Percentiles rank a stretch among this genome's conserved stretches.
phyloP scores from a whole-genome alignment of 306 rosid species.

The Chamaecrista fasciculata region DNA sequence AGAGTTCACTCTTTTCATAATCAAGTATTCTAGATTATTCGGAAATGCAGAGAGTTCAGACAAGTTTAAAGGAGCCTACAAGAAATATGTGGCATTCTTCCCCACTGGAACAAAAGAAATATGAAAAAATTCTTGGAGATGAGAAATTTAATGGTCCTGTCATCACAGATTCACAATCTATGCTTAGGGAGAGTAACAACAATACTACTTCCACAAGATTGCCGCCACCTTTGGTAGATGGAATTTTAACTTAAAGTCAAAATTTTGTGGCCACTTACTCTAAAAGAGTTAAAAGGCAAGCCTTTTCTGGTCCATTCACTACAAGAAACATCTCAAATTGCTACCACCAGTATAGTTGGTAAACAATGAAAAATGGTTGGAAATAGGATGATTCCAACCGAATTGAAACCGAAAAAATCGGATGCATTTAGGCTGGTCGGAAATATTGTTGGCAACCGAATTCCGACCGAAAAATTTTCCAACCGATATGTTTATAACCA shows the following conservation, averaged over 20 bases:
- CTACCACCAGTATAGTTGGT: too few species aligned
- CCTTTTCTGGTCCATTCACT: constrained; percentile 98
- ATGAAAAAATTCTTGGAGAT: constrained; percentile 43
- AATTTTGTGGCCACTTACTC: constrained; percentile 49
- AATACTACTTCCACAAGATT: constrained; percentile 44
- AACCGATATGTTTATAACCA: too few species aligned
- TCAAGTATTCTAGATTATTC: constrained; percentile 43
- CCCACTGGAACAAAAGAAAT: constrained; percentile 61
- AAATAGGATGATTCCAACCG: too few species aligned
- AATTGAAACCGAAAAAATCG: too few species aligned
- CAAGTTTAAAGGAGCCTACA: constrained; percentile 37
- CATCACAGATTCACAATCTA: constrained; percentile 42
- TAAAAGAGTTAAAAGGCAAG: constrained; percentile 64
- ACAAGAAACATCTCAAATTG: too few species aligned
- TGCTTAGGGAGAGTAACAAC: constrained; percentile 74
- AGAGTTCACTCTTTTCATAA: constrained; percentile 47
- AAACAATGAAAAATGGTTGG: too few species aligned
- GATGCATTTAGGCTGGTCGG: too few species aligned
- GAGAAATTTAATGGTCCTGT: constrained; percentile 42
- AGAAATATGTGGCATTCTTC: constrained; percentile 77
- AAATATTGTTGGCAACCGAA: too few species aligned
- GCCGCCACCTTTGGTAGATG: constrained; percentile 66
- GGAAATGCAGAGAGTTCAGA: constrained; percentile 26
- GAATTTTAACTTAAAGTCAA: constrained; percentile 34
- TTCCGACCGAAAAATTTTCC: too few species aligned